These are phyloP conservation scores for Cyberlindnera nakhonratchasimensis DNA, from an alignment of 805 yeast genomes.

Conservation along the genomic window DNA sequence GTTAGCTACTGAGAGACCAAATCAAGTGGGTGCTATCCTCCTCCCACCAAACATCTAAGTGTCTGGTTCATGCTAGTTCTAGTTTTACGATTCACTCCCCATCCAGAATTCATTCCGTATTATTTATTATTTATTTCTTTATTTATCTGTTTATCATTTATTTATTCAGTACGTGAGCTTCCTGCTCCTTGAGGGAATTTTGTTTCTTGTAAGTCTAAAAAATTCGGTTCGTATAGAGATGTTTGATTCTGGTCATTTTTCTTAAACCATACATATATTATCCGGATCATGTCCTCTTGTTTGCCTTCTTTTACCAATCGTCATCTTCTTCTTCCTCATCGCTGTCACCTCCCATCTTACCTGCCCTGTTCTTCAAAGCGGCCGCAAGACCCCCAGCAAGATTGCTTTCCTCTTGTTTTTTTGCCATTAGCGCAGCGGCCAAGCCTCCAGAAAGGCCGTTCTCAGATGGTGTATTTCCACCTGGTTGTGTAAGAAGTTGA, in stretches of 20 bases:
- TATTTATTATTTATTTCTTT: slow-evolving; percentile 1
- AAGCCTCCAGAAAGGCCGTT: slow-evolving; percentile 48
- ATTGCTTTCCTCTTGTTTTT: slow-evolving; percentile 54
- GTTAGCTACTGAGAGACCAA: slow-evolving; percentile 75
- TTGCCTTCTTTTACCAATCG: slow-evolving; percentile 55
- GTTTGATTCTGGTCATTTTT: no score
- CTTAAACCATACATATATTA: neutral
- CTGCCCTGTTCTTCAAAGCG: slow-evolving; percentile 77
- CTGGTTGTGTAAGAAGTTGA: neutral
- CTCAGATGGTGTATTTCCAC: slow-evolving; percentile 15
- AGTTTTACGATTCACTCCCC: no score
- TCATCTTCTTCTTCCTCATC: slow-evolving; percentile 71
- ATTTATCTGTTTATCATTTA: slow-evolving; percentile 1
- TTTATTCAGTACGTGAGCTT: neutral
- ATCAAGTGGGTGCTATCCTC: slow-evolving; percentile 67
- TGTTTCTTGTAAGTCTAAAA: no score
- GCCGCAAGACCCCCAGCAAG: slow-evolving; percentile 87
- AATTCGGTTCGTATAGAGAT: no score
- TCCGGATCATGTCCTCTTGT: neutral
- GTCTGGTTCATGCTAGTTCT: no score
- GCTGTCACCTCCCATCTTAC: slow-evolving; percentile 54
- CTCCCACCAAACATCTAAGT: slow-evolving; percentile 49
- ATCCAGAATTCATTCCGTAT: neutral
- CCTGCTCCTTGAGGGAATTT: no score
- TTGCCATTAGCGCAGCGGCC: slow-evolving; percentile 66